Percentiles rank a stretch among this genome's conserved stretches.
Evolutionary conservation across 2,329 filamentous ascomycete genomes (phyloP).

Genomic region (Aspergillus viridinutans): DNA sequence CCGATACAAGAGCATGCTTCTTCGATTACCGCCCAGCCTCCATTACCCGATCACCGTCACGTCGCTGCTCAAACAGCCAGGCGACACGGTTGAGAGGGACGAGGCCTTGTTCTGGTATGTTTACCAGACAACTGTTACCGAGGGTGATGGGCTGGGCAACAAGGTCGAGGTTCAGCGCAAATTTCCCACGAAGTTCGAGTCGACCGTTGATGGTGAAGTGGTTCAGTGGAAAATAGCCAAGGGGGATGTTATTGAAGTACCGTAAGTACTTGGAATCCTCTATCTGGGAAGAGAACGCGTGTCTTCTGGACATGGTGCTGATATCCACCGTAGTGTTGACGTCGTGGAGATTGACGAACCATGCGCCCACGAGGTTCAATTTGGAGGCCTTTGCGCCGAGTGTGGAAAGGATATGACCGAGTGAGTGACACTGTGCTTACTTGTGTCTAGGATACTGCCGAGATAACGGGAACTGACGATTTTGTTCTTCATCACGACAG

Average conservation of each 20-base stretch:
- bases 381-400: conserved; percentile 80
- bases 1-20: conserved; percentile 37
- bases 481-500: conserved; percentile 19
- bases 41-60: conserved; percentile 93
- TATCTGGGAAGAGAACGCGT: background rate
- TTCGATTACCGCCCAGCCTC: conserved; percentile 54
- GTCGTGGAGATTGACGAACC: conserved; percentile 80
- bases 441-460: background rate
- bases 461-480: background rate
- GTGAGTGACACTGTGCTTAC: conserved; percentile 35
- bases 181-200: conserved; percentile 76
- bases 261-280: conserved; percentile 29
- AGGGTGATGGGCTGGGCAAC: conserved; percentile 68
- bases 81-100: conserved; percentile 70
- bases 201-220: conserved; percentile 75
- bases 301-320: background rate
- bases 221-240: conserved; percentile 66
- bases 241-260: conserved; percentile 41
- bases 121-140: conserved; percentile 69
- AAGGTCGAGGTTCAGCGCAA: conserved; percentile 64
- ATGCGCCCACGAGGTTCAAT: conserved; percentile 87
- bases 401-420: conserved; percentile 97
- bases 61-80: conserved; percentile 70
- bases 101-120: conserved; percentile 81
- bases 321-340: conserved; percentile 43